Evolutionary conservation across 2,329 filamentous ascomycete species (phyloP).

Genomic region (Hymenotorrendiella dingleyae): DNA sequence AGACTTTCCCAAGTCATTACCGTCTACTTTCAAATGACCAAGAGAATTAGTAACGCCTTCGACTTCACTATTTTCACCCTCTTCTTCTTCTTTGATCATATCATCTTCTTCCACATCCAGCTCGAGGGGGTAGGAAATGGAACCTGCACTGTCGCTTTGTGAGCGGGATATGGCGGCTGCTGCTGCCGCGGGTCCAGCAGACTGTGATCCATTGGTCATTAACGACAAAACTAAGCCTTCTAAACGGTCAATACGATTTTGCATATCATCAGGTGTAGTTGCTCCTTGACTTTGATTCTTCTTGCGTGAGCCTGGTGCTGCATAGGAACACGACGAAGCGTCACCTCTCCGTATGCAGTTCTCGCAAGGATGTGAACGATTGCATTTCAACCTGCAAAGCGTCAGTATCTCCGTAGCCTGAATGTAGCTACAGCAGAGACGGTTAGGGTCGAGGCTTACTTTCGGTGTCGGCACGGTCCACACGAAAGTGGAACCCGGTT

Average conservation of each 20-base stretch:
- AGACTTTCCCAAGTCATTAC: conserved; percentile 66
- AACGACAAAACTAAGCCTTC: conserved; percentile 87
- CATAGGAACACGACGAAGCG: conserved; percentile 78
- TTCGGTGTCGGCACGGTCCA: conserved; percentile 83
- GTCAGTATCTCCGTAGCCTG: conserved; percentile 29
- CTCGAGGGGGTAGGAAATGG: conserved; percentile 27
- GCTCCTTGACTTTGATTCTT: conserved; percentile 62
- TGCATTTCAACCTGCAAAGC: conserved; percentile 71
- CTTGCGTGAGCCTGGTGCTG: conserved; percentile 62
- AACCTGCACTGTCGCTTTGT: conserved; percentile 28
- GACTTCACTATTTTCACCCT: conserved; percentile 59
- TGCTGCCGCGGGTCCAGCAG: conserved; percentile 55
- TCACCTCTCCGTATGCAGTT: conserved; percentile 90
- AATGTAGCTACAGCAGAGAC: too few relatives aligned
- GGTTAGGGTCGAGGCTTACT: conserved; percentile 48
- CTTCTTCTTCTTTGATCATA: conserved; percentile 49
- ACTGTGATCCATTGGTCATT: conserved; percentile 81
- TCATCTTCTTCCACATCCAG: conserved; percentile 55
- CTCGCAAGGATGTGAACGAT: conserved; percentile 83
- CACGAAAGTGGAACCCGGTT: conserved; percentile 91
- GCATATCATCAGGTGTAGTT: conserved; percentile 84
- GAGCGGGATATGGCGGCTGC: conserved; percentile 38
- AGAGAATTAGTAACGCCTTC: conserved; percentile 69
- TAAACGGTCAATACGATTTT: conserved; percentile 92
- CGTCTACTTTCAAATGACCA: conserved; percentile 78